Evolutionary conservation across 306 rosid genomes (phyloP).

Genomic region (Vigna mungo): DNA sequence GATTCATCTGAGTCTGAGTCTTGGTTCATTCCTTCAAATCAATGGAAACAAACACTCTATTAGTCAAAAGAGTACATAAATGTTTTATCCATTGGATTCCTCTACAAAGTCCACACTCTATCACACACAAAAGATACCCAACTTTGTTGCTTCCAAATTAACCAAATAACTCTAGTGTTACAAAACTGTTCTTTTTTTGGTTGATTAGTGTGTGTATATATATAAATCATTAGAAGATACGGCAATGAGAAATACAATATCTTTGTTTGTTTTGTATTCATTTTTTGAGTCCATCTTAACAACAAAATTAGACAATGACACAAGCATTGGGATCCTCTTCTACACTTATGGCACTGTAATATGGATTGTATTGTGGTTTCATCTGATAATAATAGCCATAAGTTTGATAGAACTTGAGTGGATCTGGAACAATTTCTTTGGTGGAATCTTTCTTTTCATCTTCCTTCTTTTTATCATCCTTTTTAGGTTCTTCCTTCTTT

Average conservation of each 20-base stretch:
- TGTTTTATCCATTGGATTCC: too few species aligned
- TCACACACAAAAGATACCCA: too few species aligned
- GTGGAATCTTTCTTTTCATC: conserved; percentile 33
- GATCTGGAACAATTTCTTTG: conserved; percentile 20
- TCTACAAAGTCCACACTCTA: too few species aligned
- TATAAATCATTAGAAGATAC: neutral
- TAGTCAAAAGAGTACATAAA: too few species aligned
- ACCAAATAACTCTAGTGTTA: too few species aligned
- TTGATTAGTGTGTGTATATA: too few species aligned
- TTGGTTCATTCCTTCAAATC: too few species aligned
- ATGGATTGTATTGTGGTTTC: conserved; percentile 37
- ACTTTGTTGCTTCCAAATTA: too few species aligned
- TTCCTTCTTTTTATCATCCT: conserved; percentile 33
- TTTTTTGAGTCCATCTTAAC: neutral
- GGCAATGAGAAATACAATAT: neutral
- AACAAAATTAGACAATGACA: conserved; percentile 58
- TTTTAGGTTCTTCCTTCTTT: conserved; percentile 57
- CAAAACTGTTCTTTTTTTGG: too few species aligned
- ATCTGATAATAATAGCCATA: conserved; percentile 27
- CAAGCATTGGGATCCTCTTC: conserved; percentile 74
- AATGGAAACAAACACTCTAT: too few species aligned
- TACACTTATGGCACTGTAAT: conserved; percentile 33
- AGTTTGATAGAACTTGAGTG: neutral
- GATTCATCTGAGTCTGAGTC: too few species aligned
- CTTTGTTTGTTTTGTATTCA: neutral